Base-by-base conservation (phyloP, 169 alveolate genomes). In the Plasmodium vinckei region DNA sequence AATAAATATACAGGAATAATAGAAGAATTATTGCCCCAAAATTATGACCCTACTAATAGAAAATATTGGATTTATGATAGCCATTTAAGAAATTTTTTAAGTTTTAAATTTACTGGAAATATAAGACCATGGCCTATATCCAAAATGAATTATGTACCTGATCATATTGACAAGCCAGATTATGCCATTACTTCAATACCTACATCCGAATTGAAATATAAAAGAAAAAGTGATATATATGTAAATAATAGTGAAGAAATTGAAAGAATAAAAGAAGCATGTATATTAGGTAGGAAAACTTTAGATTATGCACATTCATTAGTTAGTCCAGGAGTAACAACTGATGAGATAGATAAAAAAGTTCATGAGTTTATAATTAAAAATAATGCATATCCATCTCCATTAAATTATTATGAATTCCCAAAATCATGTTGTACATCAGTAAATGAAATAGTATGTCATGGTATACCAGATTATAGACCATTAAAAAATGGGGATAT, bases 401-500 rank as follows among this genome's bases (percentile, higher is more conserved):
- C 99, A 17, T 92, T 99, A 63, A 98, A 98, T 93, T 99, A 98
- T 94, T 95, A 97, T 88, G 93, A 94, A 51, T 99, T 98, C 92
- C 99, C 99, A 9, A 98, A 98, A 92, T 96, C 99, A 10, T 90
- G 97, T 63, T 99, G 99, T 94, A 97, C 99, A 39, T 96, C 99
- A 47, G 99, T 98, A 13, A 99, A 99, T 87, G 99, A 99, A 92
- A 99, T 97, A 33, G 97, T 98, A 21, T 98, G 99, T 87, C 99
- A 99, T 93, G 99, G 99, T 25, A 98, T 98, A 54, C 99, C 99
- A 27, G 99, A 98, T 92, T 82, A 84, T 63, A 94, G 99, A 79
- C 98, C 98, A 2, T 92, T 98, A 46, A 91, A 97, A 92, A 97
- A 97, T 54, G 99, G 99, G 15, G 99, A 98, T 72, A 96, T 98